phyloP scores from a whole-genome alignment of 2,329 filamentous ascomycete species.

The Pezizomycotina sp. region DNA sequence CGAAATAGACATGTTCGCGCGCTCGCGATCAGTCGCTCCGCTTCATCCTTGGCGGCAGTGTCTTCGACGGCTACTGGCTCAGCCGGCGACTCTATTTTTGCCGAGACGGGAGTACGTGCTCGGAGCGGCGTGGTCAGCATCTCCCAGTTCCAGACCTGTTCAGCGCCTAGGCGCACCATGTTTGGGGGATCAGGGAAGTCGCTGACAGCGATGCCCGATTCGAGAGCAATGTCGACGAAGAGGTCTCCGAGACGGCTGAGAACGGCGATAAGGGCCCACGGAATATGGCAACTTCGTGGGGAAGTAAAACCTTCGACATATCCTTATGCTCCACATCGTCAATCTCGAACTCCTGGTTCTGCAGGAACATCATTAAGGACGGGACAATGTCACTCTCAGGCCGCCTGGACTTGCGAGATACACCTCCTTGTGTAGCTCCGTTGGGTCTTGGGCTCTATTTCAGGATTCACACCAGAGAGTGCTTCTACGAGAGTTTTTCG shows the following conservation, averaged over 20 bases:
- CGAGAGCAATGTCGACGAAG: conserved; percentile 18
- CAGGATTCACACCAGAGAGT: too few relatives aligned
- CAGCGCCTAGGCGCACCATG: conserved; percentile 14
- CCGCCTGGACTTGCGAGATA: too few relatives aligned
- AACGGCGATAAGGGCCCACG: conserved; percentile 18
- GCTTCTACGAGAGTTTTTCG: too few relatives aligned
- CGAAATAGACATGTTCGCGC: conserved; percentile 52
- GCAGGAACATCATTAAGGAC: conserved; percentile 16
- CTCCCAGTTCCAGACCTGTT: conserved; percentile 19
- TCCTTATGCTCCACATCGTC: too few relatives aligned
- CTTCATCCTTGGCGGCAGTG: conserved; percentile 32
- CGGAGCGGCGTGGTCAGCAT: conserved; percentile 17
- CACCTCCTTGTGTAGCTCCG: too few relatives aligned
- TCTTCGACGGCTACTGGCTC: too few relatives aligned
- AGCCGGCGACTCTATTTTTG: conserved; percentile 28
- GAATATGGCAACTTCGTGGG: too few relatives aligned
- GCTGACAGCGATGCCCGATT: conserved; percentile 1
- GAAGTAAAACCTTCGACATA: too few relatives aligned
- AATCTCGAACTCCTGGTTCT: too few relatives aligned
- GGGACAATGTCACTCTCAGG: conserved; percentile 18
- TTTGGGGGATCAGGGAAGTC: too few relatives aligned
- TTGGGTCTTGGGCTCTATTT: too few relatives aligned
- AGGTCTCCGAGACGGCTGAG: conserved; percentile 15
- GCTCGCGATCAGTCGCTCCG: conserved; percentile 34
- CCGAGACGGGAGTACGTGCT: conserved; percentile 25